phyloP scores from a whole-genome alignment of 1,139 yeast genomes.

The Debaryomyces singareniensis region DNA sequence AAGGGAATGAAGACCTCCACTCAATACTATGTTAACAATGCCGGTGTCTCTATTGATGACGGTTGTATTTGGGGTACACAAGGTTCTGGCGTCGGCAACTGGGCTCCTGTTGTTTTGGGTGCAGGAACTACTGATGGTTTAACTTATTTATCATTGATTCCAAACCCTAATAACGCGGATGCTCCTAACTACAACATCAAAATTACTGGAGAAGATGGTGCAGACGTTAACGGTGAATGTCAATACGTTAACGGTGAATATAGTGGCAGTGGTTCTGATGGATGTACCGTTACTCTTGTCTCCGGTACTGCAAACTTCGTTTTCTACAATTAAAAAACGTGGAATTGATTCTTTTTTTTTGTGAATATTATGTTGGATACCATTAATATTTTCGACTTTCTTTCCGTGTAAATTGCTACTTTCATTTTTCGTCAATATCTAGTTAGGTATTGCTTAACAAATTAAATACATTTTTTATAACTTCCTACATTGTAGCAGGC shows the following conservation, averaged over 20 bases:
- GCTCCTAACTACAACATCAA: slow-evolving; percentile 81
- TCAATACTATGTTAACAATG: slow-evolving; percentile 95
- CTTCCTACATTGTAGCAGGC: slow-evolving; percentile 1
- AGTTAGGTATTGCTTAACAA: no score
- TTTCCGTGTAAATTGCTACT: no score
- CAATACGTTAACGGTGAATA: slow-evolving; percentile 71
- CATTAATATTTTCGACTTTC: slow-evolving; percentile 1
- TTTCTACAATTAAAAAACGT: slow-evolving; percentile 42
- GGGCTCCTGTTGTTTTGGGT: slow-evolving; percentile 97
- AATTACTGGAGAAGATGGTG: slow-evolving; percentile 66
- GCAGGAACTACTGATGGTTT: slow-evolving; percentile 78
- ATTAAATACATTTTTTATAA: background rate
- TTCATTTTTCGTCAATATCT: no score
- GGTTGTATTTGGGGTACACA: slow-evolving; percentile 91
- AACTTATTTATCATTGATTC: slow-evolving; percentile 85
- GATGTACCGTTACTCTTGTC: slow-evolving; percentile 91
- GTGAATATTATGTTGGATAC: background rate
- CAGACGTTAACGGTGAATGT: slow-evolving; percentile 70
- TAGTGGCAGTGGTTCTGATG: slow-evolving; percentile 60
- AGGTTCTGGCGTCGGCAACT: slow-evolving; percentile 86
- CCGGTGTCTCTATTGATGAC: slow-evolving; percentile 81
- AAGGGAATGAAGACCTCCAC: slow-evolving; percentile 78
- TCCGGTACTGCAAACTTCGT: slow-evolving; percentile 73
- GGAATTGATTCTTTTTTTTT: background rate
- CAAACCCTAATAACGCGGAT: slow-evolving; percentile 82